Conservation (phyloP, 345 rosid genomes). For the Gossypium ekmanianum region DNA sequence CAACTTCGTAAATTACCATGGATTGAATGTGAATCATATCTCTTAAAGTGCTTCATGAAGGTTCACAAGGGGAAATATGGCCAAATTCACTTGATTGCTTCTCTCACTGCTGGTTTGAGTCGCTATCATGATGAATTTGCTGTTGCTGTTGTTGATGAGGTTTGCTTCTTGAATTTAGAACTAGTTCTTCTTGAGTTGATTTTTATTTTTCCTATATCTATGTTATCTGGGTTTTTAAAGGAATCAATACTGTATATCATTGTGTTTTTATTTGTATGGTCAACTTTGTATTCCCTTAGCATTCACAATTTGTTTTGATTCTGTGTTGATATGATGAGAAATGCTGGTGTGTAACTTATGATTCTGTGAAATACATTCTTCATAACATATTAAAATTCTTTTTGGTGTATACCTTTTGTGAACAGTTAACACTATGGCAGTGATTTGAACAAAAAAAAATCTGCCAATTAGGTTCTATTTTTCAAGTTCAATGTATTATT, state of each 20-base stretch:
- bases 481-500: background rate
- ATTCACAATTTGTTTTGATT: background rate
- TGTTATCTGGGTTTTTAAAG: background rate
- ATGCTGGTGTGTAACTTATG: background rate
- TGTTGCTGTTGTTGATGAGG: conserved; percentile 99
- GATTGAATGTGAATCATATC: conserved; percentile 87
- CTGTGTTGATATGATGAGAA: background rate
- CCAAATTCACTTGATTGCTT: conserved; percentile 95
- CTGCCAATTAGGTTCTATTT: background rate
- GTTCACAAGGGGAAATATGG: conserved; percentile 94
- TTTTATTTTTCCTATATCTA: conserved; percentile 12
- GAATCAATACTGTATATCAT: background rate
- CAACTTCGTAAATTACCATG: conserved; percentile 98
- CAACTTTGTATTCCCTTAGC: background rate
- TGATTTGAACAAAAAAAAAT: background rate
- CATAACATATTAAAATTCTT: background rate
- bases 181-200: conserved; percentile 1
- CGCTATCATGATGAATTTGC: conserved; percentile 98
- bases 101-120: conserved; percentile 95
- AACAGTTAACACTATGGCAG: background rate
- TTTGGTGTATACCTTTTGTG: background rate
- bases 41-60: conserved; percentile 97
- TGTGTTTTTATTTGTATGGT: background rate
- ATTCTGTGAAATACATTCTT: background rate
- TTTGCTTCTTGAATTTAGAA: conserved; percentile 27